Percentiles rank a stretch among this genome's conserved stretches.
These are phyloP conservation scores for Fusarium fujikuroi DNA, from an alignment of 2,329 filamentous ascomycete genomes.

Conservation along the genomic window DNA sequence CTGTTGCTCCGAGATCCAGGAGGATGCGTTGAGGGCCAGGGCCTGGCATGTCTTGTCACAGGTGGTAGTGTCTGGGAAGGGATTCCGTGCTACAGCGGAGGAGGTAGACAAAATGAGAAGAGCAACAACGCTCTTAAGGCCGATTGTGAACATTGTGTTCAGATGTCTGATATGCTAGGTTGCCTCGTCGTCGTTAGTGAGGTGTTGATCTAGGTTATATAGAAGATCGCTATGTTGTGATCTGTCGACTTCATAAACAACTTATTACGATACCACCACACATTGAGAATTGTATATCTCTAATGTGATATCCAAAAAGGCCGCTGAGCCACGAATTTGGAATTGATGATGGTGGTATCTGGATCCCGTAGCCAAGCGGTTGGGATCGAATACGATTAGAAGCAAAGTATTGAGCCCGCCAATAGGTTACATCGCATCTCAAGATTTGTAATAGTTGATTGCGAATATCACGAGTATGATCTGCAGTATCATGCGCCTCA, in stretches of 20 bases:
- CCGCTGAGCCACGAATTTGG: background rate
- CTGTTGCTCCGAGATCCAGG: conserved; percentile 2
- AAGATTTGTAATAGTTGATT: background rate
- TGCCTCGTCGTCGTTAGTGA: background rate
- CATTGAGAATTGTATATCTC: rapidly evolving
- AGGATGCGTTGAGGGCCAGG: background rate
- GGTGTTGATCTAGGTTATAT: background rate
- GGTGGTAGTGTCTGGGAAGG: conserved; percentile 9
- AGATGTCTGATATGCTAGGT: background rate
- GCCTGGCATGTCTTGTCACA: background rate
- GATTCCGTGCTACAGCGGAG: background rate
- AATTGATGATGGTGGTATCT: background rate
- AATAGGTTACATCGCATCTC: background rate
- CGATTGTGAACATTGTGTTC: background rate
- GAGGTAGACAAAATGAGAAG: background rate
- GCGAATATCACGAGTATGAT: rapidly evolving
- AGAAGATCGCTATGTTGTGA: background rate
- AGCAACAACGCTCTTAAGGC: background rate
- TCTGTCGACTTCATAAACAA: background rate
- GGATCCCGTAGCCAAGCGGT: too few species aligned
- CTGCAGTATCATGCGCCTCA: rapidly evolving
- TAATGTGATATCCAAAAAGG: rapidly evolving
- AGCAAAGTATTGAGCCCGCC: background rate
- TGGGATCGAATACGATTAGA: too few species aligned
- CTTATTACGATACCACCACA: background rate